phyloP scores from a whole-genome alignment of 805 yeast genomes.

The Monosporozyma yasuniensis region DNA sequence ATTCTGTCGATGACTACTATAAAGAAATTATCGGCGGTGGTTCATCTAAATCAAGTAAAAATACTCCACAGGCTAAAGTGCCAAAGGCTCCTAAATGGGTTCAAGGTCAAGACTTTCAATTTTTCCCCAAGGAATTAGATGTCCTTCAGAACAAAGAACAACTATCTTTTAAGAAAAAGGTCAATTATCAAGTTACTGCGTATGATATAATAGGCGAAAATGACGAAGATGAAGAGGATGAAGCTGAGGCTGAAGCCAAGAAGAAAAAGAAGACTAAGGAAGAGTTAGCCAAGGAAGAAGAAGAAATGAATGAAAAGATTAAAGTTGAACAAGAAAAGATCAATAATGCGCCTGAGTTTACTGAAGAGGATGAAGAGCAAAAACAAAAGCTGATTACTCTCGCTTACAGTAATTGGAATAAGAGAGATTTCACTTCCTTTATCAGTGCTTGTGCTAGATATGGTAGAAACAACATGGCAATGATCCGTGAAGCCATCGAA shows the following conservation, averaged over 20 bases:
- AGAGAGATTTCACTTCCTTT: slow-evolving; percentile 65
- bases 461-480: slow-evolving; percentile 45
- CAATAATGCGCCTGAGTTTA: slow-evolving; percentile 47
- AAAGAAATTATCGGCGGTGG: slow-evolving; percentile 48
- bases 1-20: slow-evolving; percentile 67
- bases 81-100: slow-evolving; percentile 58
- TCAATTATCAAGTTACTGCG: slow-evolving; percentile 48
- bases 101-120: slow-evolving; percentile 65
- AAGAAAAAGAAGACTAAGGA: slow-evolving; percentile 17
- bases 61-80: slow-evolving; percentile 34
- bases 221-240: slow-evolving; percentile 43
- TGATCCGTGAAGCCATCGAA: slow-evolving; percentile 48
- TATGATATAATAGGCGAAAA: slow-evolving; percentile 49
- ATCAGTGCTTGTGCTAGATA: slow-evolving; percentile 59
- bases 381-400: slow-evolving; percentile 46
- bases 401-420: slow-evolving; percentile 61
- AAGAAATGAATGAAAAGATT: slow-evolving; percentile 14
- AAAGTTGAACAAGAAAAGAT: slow-evolving; percentile 44
- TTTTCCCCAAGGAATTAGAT: slow-evolving; percentile 48
- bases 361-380: slow-evolving; percentile 49
- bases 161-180: slow-evolving; percentile 49
- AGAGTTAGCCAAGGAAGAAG: slow-evolving; percentile 1
- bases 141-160: slow-evolving; percentile 56
- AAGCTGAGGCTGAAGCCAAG: slow-evolving; percentile 35
- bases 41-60: slow-evolving; percentile 25